Evolutionary conservation across 2,329 filamentous ascomycete genomes (phyloP).

Genomic region (Ophiostoma ips): DNA sequence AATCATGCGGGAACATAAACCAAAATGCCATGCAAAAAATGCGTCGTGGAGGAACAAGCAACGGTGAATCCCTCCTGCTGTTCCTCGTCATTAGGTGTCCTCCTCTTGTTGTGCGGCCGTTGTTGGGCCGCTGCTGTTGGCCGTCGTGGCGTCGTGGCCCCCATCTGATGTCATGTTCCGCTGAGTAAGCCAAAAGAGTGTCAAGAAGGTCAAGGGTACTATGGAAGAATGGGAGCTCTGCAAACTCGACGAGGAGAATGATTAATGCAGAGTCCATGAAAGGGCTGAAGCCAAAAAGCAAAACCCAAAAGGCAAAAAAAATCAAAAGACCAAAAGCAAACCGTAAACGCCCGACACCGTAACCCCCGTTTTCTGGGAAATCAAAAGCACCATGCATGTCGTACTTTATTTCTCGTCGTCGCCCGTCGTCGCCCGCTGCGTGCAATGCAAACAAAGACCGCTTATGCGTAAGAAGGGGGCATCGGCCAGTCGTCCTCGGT

Average conservation of each 20-base stretch:
- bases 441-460: too few species aligned
- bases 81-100: too few species aligned
- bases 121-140: too few species aligned
- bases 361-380: background rate
- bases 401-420: background rate
- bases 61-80: background rate
- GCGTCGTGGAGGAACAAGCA: background rate
- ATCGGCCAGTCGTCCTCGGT: conserved; percentile 96
- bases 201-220: background rate
- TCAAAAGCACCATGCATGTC: background rate
- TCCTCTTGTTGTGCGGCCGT: too few species aligned
- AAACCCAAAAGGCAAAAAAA: conserved; percentile 6
- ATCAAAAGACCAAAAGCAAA: background rate
- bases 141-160: too few species aligned
- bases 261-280: background rate
- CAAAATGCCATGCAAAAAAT: background rate
- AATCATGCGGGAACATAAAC: background rate
- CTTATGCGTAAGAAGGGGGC: conserved; percentile 24
- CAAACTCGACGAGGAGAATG: background rate
- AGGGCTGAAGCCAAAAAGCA: background rate
- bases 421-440: background rate
- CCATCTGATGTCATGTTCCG: too few species aligned
- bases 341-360: conserved; percentile 7
- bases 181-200: background rate
- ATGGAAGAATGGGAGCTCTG: background rate